phyloP scores from a whole-genome alignment of 2,329 filamentous ascomycete genomes.

The Diaporthe eres region DNA sequence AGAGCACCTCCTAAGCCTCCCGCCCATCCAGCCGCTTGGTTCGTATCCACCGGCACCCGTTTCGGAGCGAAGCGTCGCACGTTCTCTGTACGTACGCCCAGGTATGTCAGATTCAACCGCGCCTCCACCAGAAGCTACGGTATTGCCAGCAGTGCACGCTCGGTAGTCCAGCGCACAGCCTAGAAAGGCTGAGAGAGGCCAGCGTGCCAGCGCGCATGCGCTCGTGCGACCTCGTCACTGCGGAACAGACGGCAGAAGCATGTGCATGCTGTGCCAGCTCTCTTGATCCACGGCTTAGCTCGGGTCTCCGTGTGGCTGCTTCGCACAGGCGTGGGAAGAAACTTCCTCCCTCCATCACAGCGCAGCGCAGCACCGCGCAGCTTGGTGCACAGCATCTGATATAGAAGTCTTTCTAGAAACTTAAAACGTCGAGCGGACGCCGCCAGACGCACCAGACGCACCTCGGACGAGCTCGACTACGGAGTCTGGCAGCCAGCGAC shows the following conservation, averaged over 20 bases:
- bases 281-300: conserved; percentile 16
- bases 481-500: not conserved
- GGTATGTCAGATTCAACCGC: not conserved
- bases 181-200: conserved; percentile 14
- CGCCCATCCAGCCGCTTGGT: conserved; percentile 16
- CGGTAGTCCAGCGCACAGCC: conserved; percentile 10
- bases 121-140: conserved; percentile 1
- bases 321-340: conserved; percentile 27
- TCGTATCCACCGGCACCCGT: conserved; percentile 27
- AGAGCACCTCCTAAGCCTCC: conserved; percentile 22
- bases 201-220: conserved; percentile 27
- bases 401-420: conserved; percentile 25
- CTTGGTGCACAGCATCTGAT: conserved; percentile 9
- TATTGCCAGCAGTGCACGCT: not conserved
- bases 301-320: conserved; percentile 14
- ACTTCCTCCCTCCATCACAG: conserved; percentile 25
- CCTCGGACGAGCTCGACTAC: conserved; percentile 19
- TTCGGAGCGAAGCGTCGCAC: conserved; percentile 31
- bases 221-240: conserved; percentile 30
- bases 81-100: conserved; percentile 8
- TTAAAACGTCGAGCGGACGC: conserved; percentile 12
- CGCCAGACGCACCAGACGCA: conserved; percentile 22
- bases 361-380: not conserved
- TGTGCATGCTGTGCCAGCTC: conserved; percentile 19
- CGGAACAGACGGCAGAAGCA: conserved; percentile 25